These are phyloP conservation scores for Termitomyces sp. DNA, from an alignment of 768 basidiomycete species.

Conservation along the genomic window DNA sequence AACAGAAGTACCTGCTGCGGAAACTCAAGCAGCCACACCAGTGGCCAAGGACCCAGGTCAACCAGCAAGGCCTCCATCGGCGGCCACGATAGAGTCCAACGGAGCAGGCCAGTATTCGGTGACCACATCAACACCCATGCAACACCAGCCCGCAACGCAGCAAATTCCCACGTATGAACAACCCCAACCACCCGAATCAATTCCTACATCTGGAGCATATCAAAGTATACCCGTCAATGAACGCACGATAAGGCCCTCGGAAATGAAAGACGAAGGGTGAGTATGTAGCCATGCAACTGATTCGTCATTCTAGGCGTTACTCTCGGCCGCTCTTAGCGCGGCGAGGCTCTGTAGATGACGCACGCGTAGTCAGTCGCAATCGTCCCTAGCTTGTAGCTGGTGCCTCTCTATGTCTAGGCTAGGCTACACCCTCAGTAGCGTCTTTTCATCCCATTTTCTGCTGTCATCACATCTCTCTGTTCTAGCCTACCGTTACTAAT, in stretches of 20 bases:
- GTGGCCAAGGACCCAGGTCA: constrained; percentile 12
- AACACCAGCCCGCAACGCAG: constrained; percentile 41
- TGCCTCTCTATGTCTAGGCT: constrained; percentile 68
- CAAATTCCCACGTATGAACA: constrained; percentile 80
- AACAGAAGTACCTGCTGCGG: constrained; percentile 18
- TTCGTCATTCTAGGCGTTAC: constrained; percentile 19
- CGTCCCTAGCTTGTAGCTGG: constrained; percentile 66
- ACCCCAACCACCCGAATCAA: constrained; percentile 36
- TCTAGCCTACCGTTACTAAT: constrained; percentile 80
- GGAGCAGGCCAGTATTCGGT: constrained; percentile 13
- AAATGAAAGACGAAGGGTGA: constrained; percentile 99
- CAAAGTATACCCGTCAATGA: constrained; percentile 43
- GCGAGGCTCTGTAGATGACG: constrained; percentile 37
- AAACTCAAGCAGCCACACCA: constrained; percentile 13
- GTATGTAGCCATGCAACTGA: constrained; percentile 38
- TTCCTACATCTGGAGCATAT: constrained; percentile 32
- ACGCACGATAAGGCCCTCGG: constrained; percentile 72
- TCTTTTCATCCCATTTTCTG: constrained; percentile 49
- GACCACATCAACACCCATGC: constrained; percentile 11
- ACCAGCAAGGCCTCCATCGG: constrained; percentile 15
- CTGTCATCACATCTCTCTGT: constrained; percentile 56
- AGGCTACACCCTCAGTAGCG: constrained; percentile 79
- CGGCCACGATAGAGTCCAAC: constrained; percentile 10
- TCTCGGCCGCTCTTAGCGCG: constrained; percentile 15
- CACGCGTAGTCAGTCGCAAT: constrained; percentile 54